phyloP scores from a whole-genome alignment of 1,139 yeast genomes.

The Yamadazyma dendronema region DNA sequence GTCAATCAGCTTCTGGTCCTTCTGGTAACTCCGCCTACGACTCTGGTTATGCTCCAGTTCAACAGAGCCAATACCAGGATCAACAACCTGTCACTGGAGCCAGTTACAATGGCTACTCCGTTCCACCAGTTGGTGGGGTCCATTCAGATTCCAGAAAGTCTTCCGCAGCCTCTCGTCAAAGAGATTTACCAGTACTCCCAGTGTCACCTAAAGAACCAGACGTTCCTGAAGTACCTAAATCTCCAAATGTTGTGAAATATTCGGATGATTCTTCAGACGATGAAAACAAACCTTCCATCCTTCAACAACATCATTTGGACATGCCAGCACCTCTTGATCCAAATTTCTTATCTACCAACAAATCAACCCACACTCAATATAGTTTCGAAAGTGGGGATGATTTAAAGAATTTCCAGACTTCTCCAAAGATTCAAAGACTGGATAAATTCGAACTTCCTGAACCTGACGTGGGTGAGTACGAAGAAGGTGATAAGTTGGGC shows the following conservation, averaged over 20 bases:
- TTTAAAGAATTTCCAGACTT: slow-evolving; percentile 27
- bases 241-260: slow-evolving; percentile 31
- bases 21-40: slow-evolving; percentile 1
- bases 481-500: slow-evolving; percentile 6
- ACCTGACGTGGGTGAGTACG: slow-evolving; percentile 11
- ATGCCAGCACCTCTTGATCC: slow-evolving; percentile 8
- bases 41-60: too few species aligned
- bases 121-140: too few species aligned
- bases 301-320: slow-evolving; percentile 32
- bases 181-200: slow-evolving; percentile 16
- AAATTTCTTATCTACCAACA: slow-evolving; percentile 11
- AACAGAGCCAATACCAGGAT: too few species aligned
- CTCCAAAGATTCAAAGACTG: slow-evolving; percentile 22
- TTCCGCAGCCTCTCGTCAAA: slow-evolving; percentile 8
- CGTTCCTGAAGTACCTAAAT: slow-evolving; percentile 13
- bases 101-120: too few species aligned
- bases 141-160: slow-evolving; percentile 3
- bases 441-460: slow-evolving; percentile 20
- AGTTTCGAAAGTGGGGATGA: slow-evolving; percentile 48
- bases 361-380: slow-evolving; percentile 21
- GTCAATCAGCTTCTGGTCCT: slow-evolving; percentile 2
- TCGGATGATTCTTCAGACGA: slow-evolving; percentile 26
- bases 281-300: slow-evolving; percentile 25
- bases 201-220: slow-evolving; percentile 1
- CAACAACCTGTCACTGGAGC: too few species aligned